A percentile compares a stretch with the other conserved stretches of the same genome.
Conservation (phyloP, 331 rosid genomes). For the Quercus phellos region DNA sequence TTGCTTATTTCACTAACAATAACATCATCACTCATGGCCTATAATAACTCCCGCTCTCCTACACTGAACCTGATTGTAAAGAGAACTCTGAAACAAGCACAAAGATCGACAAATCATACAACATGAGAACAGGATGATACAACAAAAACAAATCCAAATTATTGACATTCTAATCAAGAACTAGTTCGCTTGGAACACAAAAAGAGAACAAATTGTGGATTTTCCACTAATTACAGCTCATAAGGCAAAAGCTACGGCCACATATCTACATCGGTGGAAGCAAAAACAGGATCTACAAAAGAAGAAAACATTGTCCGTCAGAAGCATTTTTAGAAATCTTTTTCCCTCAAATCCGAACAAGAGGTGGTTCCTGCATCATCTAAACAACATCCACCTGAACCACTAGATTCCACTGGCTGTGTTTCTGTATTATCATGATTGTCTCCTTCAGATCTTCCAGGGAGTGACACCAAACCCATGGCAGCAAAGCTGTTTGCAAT, state of each 20-base stretch:
- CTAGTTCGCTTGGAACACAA: not conserved
- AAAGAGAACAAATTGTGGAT: not conserved
- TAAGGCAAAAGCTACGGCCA: constrained; percentile 20
- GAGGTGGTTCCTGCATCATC: constrained; percentile 31
- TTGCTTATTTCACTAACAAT: too few relatives aligned
- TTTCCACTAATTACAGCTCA: constrained; percentile 32
- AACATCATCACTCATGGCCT: too few relatives aligned
- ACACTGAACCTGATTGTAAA: not conserved
- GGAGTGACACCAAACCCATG: constrained; percentile 68
- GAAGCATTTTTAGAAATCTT: constrained; percentile 18
- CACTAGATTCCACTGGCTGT: constrained; percentile 32
- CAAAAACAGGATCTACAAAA: constrained; percentile 24
- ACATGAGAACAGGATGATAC: too few relatives aligned
- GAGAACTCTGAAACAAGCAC: not conserved
- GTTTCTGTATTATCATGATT: constrained; percentile 17
- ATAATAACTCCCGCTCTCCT: too few relatives aligned
- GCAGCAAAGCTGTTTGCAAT: constrained; percentile 83
- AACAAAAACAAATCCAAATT: constrained; percentile 8
- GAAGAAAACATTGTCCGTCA: not conserved
- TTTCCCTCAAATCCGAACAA: constrained; percentile 31
- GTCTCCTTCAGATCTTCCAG: constrained; percentile 50
- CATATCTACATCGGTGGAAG: constrained; percentile 34
- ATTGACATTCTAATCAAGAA: constrained; percentile 22
- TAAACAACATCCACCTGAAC: constrained; percentile 33
- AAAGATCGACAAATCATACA: not conserved